Evolutionary conservation across 768 basidiomycete genomes (phyloP), one percentile per base, ranked within the genome.

Genomic region (Cubamyces lactineus): DNA sequence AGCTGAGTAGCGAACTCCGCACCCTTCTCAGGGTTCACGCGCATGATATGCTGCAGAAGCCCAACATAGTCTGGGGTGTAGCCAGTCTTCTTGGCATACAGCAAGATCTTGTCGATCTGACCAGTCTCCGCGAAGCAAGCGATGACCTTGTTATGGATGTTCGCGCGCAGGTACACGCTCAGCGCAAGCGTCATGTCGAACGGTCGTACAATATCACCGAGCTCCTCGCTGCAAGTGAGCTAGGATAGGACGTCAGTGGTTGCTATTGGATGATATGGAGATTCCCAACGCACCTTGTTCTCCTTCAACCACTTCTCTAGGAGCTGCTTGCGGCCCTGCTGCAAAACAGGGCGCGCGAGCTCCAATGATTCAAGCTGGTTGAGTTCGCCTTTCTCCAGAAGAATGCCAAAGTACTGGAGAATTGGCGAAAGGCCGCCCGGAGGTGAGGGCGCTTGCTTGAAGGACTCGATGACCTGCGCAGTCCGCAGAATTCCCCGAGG

Each of bases 301-400:
- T 99, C 97, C 77, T 99, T 99, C 63, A 99, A 78, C 97, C 97
- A 99, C 71, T 98, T 98, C 80, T 99, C 97, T 16, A 99, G 80
- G 47, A 98, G 79, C 70, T 98, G 94, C 77, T 99, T 98, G 74
- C 94, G 87, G 39, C 94, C 94, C 77, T 99, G 97, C 67, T 92
- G 89, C 47, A 99, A 79, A 8, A 99, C 97, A 17, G 97, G 97
- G 49, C 95, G 86, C 1, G 97, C 97, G 48, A 99, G 85, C 74
- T 99, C 97, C 34, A 99, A 76, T 15, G 94, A 96, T 74, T 99
- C 97, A 9, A 90, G 84, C 73, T 96, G 94, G 76, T 99, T 99
- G 61, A 99, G 85, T 77, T 97, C 94, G 24, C 97, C 97, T 76
- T 96, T 97, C 81, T 98, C 97, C 46, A 99, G 82, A n/a, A 99